Conservation (phyloP, 352 stramenopile species). For the Phytopythium oedochilum region DNA sequence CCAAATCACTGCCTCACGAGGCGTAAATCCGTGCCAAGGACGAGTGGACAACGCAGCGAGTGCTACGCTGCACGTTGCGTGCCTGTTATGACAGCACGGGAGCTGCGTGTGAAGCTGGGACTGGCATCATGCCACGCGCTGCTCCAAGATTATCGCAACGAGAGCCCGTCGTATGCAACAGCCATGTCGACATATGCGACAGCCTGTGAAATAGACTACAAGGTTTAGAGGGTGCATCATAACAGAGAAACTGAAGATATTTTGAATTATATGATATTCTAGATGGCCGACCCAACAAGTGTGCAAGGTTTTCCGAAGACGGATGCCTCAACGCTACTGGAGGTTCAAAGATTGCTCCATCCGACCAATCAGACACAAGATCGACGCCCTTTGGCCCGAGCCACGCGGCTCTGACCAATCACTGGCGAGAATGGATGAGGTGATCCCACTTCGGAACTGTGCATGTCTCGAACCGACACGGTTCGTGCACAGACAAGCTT, state of each 20-base stretch:
- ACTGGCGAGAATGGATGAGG: neutral
- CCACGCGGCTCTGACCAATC: conserved; percentile 13
- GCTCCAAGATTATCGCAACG: conserved; percentile 6
- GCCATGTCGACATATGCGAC: too few relatives aligned
- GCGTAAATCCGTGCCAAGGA: neutral
- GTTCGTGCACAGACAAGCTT: too few relatives aligned
- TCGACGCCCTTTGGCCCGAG: conserved; percentile 10
- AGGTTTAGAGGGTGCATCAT: neutral
- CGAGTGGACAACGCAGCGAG: neutral
- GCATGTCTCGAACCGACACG: neutral
- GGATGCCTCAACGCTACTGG: neutral
- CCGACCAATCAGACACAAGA: conserved; percentile 13
- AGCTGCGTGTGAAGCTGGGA: too few relatives aligned
- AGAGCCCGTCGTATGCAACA: neutral
- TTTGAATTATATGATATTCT: too few relatives aligned
- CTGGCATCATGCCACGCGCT: conserved; percentile 1
- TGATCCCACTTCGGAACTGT: neutral
- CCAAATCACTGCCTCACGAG: neutral
- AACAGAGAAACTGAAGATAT: too few relatives aligned
- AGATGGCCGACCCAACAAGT: too few relatives aligned
- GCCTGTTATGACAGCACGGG: too few relatives aligned
- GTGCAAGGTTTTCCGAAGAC: neutral
- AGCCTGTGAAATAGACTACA: neutral
- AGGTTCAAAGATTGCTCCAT: conserved; percentile 4
- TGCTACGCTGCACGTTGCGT: neutral